A percentile compares a stretch with the other conserved stretches of the same genome.
These are phyloP conservation scores for Camellia oleifera DNA, from an alignment of 179 eudicot species.

Conservation along the genomic window DNA sequence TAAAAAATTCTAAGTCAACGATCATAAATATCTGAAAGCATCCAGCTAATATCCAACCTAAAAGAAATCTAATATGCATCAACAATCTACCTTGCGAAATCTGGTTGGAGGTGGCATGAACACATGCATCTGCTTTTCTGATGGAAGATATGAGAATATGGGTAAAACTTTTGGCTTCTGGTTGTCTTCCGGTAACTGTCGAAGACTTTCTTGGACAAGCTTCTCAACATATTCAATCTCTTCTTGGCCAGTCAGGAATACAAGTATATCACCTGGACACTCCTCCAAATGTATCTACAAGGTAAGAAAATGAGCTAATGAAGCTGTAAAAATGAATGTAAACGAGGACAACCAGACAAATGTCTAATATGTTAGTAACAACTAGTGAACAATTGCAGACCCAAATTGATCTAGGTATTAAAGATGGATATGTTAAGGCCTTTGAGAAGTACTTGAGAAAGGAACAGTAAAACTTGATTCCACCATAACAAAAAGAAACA, in stretches of 20 bases:
- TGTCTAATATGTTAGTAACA: not conserved
- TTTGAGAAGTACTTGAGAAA: not conserved
- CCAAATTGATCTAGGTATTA: not conserved
- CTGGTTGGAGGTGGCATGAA: slow-evolving; percentile 76
- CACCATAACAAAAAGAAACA: not conserved
- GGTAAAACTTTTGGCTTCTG: slow-evolving; percentile 55
- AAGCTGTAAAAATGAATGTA: not conserved
- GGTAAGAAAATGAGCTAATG: slow-evolving; percentile 8
- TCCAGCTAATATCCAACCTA: not conserved
- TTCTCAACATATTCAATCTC: slow-evolving; percentile 95
- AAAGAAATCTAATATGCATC: not conserved
- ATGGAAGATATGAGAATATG: slow-evolving; percentile 88
- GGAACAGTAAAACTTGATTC: not conserved
- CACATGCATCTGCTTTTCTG: slow-evolving; percentile 92
- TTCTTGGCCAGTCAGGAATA: slow-evolving; percentile 97
- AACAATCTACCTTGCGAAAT: slow-evolving; percentile 68
- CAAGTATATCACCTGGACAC: slow-evolving; percentile 89
- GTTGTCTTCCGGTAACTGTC: slow-evolving; percentile 58
- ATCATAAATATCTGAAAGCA: slow-evolving; percentile 2
- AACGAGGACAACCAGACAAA: not conserved
- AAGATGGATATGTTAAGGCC: not conserved
- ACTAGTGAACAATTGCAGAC: not conserved
- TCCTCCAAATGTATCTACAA: slow-evolving; percentile 85
- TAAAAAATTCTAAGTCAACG: not conserved
- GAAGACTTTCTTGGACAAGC: slow-evolving; percentile 64